Base-by-base conservation (phyloP, 108 stramenopile genomes). In the Cyclostephanos tholiformis region DNA sequence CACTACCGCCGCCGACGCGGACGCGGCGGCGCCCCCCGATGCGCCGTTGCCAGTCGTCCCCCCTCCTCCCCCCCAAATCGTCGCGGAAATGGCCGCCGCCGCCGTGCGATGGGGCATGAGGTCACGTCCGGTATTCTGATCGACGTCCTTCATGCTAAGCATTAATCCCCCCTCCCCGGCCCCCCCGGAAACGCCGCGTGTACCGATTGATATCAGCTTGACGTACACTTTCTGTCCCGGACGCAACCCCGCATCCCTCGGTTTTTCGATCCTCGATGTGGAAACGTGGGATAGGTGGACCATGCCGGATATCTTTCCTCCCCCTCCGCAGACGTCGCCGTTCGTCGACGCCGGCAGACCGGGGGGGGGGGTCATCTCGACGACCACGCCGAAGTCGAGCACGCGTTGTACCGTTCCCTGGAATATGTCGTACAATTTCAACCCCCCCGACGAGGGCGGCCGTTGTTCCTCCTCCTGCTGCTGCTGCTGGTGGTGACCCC, bases 101-200 rank as follows among this genome's bases (percentile, higher is more conserved):
- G 77, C 35, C 58, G 84, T 83, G 58, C 95, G 84, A 72, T 90
- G 83, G 20, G 97, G 96, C 91, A 96, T 91, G 20, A 96, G 66
- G 79, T 98, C 97, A 65, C 70, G 62, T 16, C 98, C 98, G 10
- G 95, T 88, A 44, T 62, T 62, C 77, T 99, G 98, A 66, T 99
- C 97, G 38, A 95, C 97, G 76, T 99, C 98, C 82, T 97, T 97
- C 62, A 97, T 81, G 61, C 88, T 91, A 2, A 97, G 81, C 57
- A 89, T 71, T 9, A 97, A 57, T 46, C 88, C 91, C 35, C 87
- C 77, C 59, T 69, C 76, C 23, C 85, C 74, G 12, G 80, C 80
- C 55, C 78, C 82, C 17, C 50, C 75, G 6, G 62, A 36, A 10
- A 71, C 61, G 5, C 80, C 75, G 20, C 80, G 57, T 49, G 74